A percentile compares a stretch with the other conserved stretches of the same genome.
phyloP scores from a whole-genome alignment of 1,139 yeast species.

The Sugiyamaella sp. region DNA sequence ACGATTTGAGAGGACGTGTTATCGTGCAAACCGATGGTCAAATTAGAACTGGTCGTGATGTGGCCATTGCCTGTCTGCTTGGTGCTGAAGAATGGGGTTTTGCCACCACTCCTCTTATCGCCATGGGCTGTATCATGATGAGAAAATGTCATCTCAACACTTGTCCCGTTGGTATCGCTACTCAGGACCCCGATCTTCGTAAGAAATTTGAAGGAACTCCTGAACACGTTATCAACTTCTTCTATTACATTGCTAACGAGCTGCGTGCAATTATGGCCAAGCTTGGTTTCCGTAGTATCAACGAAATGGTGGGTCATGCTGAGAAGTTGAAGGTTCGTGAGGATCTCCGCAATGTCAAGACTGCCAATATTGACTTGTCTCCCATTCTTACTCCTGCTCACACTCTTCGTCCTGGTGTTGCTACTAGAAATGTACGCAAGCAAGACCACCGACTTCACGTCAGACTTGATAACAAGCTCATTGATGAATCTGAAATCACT shows the following conservation, averaged over 20 bases:
- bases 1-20: slow-evolving; percentile 94
- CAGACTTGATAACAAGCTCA: slow-evolving; percentile 90
- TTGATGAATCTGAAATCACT: slow-evolving; percentile 93
- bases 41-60: slow-evolving; percentile 92
- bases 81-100: slow-evolving; percentile 99
- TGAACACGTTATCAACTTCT: slow-evolving; percentile 96
- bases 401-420: slow-evolving; percentile 96
- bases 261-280: slow-evolving; percentile 91
- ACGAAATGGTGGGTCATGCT: slow-evolving; percentile 97
- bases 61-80: slow-evolving; percentile 90
- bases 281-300: slow-evolving; percentile 91
- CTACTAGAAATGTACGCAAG: slow-evolving; percentile 88
- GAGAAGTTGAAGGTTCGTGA: slow-evolving; percentile 87
- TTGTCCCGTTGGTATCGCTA: slow-evolving; percentile 98
- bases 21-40: slow-evolving; percentile 98
- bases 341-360: slow-evolving; percentile 84
- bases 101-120: slow-evolving; percentile 95
- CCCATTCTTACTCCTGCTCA: slow-evolving; percentile 98
- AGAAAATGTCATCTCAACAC: slow-evolving; percentile 91
- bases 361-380: slow-evolving; percentile 85
- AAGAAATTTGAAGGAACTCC: slow-evolving; percentile 95
- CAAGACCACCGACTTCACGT: slow-evolving; percentile 94
- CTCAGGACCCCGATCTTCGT: slow-evolving; percentile 94
- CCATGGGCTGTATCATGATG: slow-evolving; percentile 97
- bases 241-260: slow-evolving; percentile 92